Evolutionary conservation across 2,329 filamentous ascomycete genomes (phyloP).

Genomic region (Diaporthe destruens): DNA sequence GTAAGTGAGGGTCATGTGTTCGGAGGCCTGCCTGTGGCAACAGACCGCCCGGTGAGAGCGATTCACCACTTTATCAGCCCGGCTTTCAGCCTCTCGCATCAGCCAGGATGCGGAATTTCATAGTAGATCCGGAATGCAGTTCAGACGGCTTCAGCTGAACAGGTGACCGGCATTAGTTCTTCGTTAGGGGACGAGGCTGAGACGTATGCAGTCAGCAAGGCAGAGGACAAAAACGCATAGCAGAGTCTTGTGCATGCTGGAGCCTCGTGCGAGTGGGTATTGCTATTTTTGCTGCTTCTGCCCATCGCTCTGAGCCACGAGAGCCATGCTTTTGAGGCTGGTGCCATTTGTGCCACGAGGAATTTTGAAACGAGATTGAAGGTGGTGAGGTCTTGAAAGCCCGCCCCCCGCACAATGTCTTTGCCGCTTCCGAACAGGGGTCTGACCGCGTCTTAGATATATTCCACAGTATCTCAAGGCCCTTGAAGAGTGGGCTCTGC

Average conservation of each 20-base stretch:
- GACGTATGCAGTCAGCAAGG: neutral
- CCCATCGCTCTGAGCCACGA: neutral
- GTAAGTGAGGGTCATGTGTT: neutral
- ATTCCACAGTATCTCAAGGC: neutral
- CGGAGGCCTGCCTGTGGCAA: neutral
- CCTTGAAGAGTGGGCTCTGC: neutral
- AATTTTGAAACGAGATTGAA: conserved; percentile 1
- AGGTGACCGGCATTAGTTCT: neutral
- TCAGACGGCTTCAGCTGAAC: conserved; percentile 1
- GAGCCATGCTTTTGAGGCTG: neutral
- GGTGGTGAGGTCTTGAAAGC: neutral
- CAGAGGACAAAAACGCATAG: neutral
- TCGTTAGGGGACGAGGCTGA: neutral
- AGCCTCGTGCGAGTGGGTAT: neutral
- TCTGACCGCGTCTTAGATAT: conserved; percentile 10
- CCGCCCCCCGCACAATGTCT: neutral
- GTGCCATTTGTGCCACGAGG: neutral
- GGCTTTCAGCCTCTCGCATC: neutral
- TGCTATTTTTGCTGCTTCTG: neutral
- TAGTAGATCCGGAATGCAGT: neutral
- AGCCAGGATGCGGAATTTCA: neutral
- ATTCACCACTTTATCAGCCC: neutral
- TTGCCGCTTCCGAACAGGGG: neutral
- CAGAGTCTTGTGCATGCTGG: neutral
- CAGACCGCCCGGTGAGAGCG: too few species aligned